Evolutionary conservation across 2,329 filamentous ascomycete species (phyloP).

Genomic region (Cladosporium sp.): DNA sequence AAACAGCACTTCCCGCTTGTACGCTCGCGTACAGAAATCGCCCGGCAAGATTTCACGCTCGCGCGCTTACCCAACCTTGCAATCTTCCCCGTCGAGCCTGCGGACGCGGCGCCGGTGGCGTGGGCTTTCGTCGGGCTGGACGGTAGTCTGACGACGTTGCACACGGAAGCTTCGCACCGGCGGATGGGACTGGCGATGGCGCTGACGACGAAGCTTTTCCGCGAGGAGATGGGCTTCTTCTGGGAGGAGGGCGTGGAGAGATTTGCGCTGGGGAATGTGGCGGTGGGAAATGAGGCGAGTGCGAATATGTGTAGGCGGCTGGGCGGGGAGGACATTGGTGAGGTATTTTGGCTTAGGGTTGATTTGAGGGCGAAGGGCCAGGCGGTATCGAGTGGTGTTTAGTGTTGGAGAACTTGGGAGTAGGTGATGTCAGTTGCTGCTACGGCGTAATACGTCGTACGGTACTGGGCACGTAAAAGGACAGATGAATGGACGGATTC

Average conservation of each 20-base stretch:
- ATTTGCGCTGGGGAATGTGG: constrained; percentile 65
- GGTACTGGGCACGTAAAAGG: neutral
- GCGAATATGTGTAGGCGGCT: constrained; percentile 63
- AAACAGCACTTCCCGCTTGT: constrained; percentile 59
- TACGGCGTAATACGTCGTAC: neutral
- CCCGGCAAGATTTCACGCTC: constrained; percentile 45
- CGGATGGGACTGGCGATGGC: constrained; percentile 64
- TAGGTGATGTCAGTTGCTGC: neutral
- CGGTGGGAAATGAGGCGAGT: constrained; percentile 60
- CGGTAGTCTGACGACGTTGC: constrained; percentile 61
- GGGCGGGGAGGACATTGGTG: constrained; percentile 58
- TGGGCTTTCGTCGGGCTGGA: constrained; percentile 67
- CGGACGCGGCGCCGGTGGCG: constrained; percentile 56
- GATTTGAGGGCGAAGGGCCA: constrained; percentile 34
- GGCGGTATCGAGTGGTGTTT: neutral
- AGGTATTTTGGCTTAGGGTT: constrained; percentile 58
- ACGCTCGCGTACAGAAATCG: constrained; percentile 56
- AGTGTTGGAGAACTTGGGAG: neutral
- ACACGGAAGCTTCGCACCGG: constrained; percentile 61
- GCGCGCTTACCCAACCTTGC: constrained; percentile 42
- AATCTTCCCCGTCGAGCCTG: constrained; percentile 39
- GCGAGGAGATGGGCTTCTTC: constrained; percentile 48
- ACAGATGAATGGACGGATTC: neutral
- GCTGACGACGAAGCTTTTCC: constrained; percentile 60
- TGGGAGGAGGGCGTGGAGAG: constrained; percentile 43